Evolutionary conservation across 106 monocot species (phyloP), one percentile per base, ranked within the genome.

Genomic region (Platanthera guangdongensis): DNA sequence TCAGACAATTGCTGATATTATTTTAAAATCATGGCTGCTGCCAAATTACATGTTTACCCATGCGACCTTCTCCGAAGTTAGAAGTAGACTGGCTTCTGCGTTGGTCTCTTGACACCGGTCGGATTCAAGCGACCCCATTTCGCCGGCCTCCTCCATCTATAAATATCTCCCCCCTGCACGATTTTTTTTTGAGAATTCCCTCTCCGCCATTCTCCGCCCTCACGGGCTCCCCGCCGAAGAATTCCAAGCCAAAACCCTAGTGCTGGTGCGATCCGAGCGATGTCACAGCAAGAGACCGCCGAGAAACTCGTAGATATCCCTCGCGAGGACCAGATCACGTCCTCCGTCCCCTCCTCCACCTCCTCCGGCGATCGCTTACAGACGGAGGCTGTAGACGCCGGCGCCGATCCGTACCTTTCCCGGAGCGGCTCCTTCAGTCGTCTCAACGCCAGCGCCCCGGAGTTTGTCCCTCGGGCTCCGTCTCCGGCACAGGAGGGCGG

Each of bases 381-480:
- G 49, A 12, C 51, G 18, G 72, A 72, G 19, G 21, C 10, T 22
- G 49, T 10, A 21, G 16, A 9, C 65, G 13, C 63, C 47, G 22
- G 49, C 22, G 25, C 21, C 12, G 79, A 73, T 60, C 79, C 9
- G 15, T 62, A 72, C 11, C 57, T 79, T 19, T 70, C 70, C 18
- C 76, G 76, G 22, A 76, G 48, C 49, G 49, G 46, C 71, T 81
- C 81, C 12, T 57, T 49, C 59, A 76, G 81, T 30, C 68, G 81
- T 48, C 81, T 81, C 76, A 81, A 81, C 76, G 81, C 81, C n/a
- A 47, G 81, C 49, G 81, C 81, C 14, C 81, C 76, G 11, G 81
- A 81, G 28, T 81, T 81, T 49, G 81, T 81, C 28, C 81, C 81
- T 18, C 52, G 75, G 28, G 50, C 55, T 9, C 52, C 55, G 1